Evolutionary conservation across 2,329 filamentous ascomycete genomes (phyloP), one percentile per base, ranked within the genome.

Genomic region (Dactylellina leptospora): DNA sequence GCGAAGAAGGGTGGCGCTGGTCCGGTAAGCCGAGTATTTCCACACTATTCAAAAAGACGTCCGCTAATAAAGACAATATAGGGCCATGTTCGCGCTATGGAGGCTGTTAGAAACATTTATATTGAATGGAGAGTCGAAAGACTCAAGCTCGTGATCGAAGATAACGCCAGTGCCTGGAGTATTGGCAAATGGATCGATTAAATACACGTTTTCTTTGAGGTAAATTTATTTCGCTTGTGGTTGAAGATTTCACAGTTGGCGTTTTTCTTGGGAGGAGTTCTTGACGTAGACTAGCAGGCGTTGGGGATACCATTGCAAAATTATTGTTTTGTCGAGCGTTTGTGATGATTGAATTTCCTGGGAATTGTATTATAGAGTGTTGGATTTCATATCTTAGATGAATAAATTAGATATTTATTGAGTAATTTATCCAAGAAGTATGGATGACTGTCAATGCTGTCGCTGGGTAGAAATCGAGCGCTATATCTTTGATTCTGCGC

Each of bases 121-220:
- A 78, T 74, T 0, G 77, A 77, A 45, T 90, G 89, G 85, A 83
- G 83, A 69, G 91, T 92, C 77, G 87, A 90, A 77, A 87, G 90
- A 74, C 84, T 88, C 76, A 85, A 85, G 64, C 81, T 96, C 77
- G 85, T 86, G 33, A 85, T 96, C 74, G 82, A 84, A 22, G 87
- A 93, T 77, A 85, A 85, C 16, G 86, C 85, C 36, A 79, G 83
- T 74, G 83, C 81, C 45, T 95, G 90, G 87, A 82, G 85, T 54
- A 84, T 91, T 74, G 80, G 81, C 38, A 82, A 85, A 40, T 90
- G 88, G 88, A 22, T 59, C 33, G 62, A 71, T 53, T 63, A 45
- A 55, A 40, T 18, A 6, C 16, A 11, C 16, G 50, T 40, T 59
- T 50, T 55, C 6, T 40, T 40, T 16, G 13, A 4, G 36, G 11